These are phyloP conservation scores for Teratosphaeria pseudoeucalypti DNA, from an alignment of 2,329 filamentous ascomycete species.

Conservation along the genomic window DNA sequence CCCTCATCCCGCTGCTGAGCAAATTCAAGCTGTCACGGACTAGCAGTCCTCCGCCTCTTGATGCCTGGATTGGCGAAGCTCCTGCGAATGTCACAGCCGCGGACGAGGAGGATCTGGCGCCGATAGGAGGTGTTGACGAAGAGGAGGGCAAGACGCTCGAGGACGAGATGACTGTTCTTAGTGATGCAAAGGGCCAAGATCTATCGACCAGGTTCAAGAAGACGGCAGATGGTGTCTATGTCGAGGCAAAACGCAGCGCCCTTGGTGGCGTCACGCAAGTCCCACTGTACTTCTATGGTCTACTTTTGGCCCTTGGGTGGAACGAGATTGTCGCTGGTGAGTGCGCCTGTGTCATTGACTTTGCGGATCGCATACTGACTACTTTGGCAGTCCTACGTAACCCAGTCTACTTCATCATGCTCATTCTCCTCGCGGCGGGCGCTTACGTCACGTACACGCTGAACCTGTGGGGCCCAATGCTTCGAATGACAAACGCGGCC, in stretches of 20 bases:
- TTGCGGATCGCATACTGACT: not conserved
- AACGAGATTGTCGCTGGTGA: slow-evolving; percentile 92
- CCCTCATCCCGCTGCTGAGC: slow-evolving; percentile 78
- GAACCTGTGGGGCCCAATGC: slow-evolving; percentile 90
- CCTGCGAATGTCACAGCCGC: slow-evolving; percentile 64
- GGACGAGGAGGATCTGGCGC: slow-evolving; percentile 79
- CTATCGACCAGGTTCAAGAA: slow-evolving; percentile 95
- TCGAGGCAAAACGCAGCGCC: slow-evolving; percentile 93
- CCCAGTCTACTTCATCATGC: slow-evolving; percentile 81
- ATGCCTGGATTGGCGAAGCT: slow-evolving; percentile 69
- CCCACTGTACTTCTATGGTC: slow-evolving; percentile 84
- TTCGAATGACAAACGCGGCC: slow-evolving; percentile 89
- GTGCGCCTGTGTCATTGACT: slow-evolving; percentile 24
- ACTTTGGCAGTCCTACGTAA: slow-evolving; percentile 72
- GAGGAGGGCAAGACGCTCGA: slow-evolving; percentile 80
- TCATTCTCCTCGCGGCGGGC: slow-evolving; percentile 64
- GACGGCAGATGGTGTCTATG: slow-evolving; percentile 92
- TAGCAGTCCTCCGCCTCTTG: slow-evolving; percentile 67
- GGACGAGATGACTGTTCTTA: slow-evolving; percentile 92
- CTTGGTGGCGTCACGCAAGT: slow-evolving; percentile 92
- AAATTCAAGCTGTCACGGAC: slow-evolving; percentile 71
- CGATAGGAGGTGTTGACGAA: slow-evolving; percentile 89
- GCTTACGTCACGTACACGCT: slow-evolving; percentile 87
- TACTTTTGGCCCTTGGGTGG: slow-evolving; percentile 90
- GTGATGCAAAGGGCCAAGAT: slow-evolving; percentile 81